Evolutionary conservation across 768 basidiomycete species (phyloP), one percentile per base, ranked within the genome.

Genomic region (Amanita inopinata): DNA sequence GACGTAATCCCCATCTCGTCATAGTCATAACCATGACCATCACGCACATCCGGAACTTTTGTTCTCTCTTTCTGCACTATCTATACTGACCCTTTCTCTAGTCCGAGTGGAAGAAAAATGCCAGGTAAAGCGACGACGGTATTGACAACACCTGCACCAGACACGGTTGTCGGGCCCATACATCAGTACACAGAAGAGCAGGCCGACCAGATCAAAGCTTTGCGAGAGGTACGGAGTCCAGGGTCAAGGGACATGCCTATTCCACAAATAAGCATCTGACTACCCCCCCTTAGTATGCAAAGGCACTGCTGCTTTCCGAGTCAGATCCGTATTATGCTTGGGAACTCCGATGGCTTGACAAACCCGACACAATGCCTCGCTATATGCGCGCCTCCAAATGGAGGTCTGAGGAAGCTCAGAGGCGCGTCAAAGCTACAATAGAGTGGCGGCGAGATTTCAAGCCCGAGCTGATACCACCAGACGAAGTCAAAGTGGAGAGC

Each of bases 311-410:
- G 3, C 67, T 92, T 3, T 81, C 86, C 2, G 51, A 68, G 27
- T 67, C 71, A 9, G 85, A 93, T 54, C 61, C 80, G 5, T 92
- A 92, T 53, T 55, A 78, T 46, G 64, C 70, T 38, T 89, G 85
- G 84, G 89, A 93, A 59, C 58, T 66, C 14, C 73, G 80, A 46
- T 93, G 88, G 82, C 62, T 93, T 4, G 63, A 67, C 49, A 76
- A 63, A 58, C 71, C 75, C 27, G 86, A 78, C 60, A 88, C 72
- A 4, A 61, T 79, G 15, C 66, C 74, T 18, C 78, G 89, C 10
- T 93, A 91, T 55, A 78, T 88, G 72, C 78, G 89, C 22, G 86
- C 89, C 0, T 73, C 84, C 2, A 91, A 91, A 54, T 90, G 89
- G 87, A 79, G 80, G 54, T 53, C 80, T 24, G 69, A 71, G 18